phyloP scores from a whole-genome alignment of 2,329 filamentous ascomycete genomes.

The Calonectria fujianensis region DNA sequence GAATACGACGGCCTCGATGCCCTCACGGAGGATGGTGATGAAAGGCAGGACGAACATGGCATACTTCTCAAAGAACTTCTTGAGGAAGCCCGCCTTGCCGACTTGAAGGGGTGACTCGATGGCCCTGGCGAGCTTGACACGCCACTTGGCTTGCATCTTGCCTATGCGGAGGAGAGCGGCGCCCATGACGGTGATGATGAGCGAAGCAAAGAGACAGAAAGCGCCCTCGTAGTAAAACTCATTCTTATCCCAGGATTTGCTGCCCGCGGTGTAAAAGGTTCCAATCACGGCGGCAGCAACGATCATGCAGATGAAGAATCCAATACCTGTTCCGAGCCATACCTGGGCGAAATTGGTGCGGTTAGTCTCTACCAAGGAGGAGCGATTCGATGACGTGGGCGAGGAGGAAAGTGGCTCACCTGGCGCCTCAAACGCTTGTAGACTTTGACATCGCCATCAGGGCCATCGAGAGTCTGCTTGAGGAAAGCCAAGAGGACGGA shows the following conservation, averaged over 20 bases:
- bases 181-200: conserved; percentile 90
- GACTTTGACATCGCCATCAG: conserved; percentile 74
- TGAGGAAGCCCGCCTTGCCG: conserved; percentile 68
- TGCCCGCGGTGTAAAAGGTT: conserved; percentile 81
- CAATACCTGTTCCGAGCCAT: conserved; percentile 79
- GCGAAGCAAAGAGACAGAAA: conserved; percentile 82
- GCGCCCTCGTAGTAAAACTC: conserved; percentile 89
- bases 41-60: conserved; percentile 92
- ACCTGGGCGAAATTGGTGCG: conserved; percentile 50
- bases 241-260: conserved; percentile 78
- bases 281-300: conserved; percentile 82
- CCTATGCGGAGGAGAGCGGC: conserved; percentile 86
- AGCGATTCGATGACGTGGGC: background rate
- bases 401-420: conserved; percentile 62
- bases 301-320: conserved; percentile 78
- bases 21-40: conserved; percentile 90
- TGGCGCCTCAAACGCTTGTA: conserved; percentile 82
- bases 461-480: conserved; percentile 84
- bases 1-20: conserved; percentile 90
- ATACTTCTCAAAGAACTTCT: conserved; percentile 83
- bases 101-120: conserved; percentile 73
- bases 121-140: conserved; percentile 84
- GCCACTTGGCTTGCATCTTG: conserved; percentile 92
- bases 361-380: conserved; percentile 20
- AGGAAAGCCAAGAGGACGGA: conserved; percentile 91